Base-by-base conservation (phyloP, 73 alveolate genomes). In the Uronychia binucleata region DNA sequence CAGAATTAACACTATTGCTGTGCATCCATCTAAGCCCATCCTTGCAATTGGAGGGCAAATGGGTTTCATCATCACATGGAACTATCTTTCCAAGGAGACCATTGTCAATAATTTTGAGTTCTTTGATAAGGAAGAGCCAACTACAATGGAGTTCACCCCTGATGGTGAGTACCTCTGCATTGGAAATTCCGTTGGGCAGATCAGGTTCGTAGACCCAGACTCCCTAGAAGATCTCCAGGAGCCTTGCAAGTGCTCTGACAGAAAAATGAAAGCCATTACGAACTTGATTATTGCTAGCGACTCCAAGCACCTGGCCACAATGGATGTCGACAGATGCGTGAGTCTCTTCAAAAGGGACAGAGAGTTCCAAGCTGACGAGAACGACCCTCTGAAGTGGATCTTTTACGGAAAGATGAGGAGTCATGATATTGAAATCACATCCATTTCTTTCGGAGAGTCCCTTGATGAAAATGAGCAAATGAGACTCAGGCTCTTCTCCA, bases 101-200 rank as follows among this genome's bases (percentile, higher is more conserved):
- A 59, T 78, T n/a, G 60, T 93, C 27, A 92, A 94, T 80, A 90
- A 92, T 81, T 93, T 89, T 88, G 93, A 94, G 77, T 82, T 84
- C 1, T 93, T 94, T 59, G 96, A 94, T 78, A 92, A 85, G 57
- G 98, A 92, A 88, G 88, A 89, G 74, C 92, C 98, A 74, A 91
- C 97, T 0, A 89, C 98, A 57, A 87, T 98, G 77, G 99, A 94
- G 87, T 98, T 94, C 86, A 93, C 99, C 58, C 99, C 99, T 31
- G 98, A 97, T 77, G 99, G 99, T 60, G 91, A 96, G 67, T 86
- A 85, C 26, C 80, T 83, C 0, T 30, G 78, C 30, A 79, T 84
- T 29, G 97, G 90, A 26, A 59, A 82, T 25, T 74, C 94, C 74
- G 34, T 77, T 34, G 95, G 92, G 31, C n/a, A 76, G 78, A 67